A percentile compares a stretch with the other conserved stretches of the same genome.
phyloP scores from a whole-genome alignment of 2,329 filamentous ascomycete species.

The Alternaria panax region DNA sequence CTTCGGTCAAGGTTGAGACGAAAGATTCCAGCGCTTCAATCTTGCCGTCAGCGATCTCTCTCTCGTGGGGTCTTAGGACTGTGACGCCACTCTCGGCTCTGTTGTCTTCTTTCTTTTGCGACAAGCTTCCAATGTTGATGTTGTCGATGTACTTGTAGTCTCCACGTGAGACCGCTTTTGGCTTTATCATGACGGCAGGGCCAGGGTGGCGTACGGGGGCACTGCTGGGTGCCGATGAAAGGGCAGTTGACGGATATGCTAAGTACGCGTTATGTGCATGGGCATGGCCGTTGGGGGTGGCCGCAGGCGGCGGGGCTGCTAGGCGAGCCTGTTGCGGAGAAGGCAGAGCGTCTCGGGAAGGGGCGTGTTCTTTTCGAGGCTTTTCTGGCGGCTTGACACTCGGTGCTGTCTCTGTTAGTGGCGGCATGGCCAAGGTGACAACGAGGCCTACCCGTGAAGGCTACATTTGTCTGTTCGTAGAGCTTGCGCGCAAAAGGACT shows the following conservation, averaged over 20 bases:
- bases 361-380: constrained; percentile 15
- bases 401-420: constrained; percentile 30
- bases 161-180: constrained; percentile 50
- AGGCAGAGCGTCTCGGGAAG: constrained; percentile 18
- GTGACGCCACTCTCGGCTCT: constrained; percentile 65
- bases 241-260: constrained; percentile 23
- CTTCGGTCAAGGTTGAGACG: constrained; percentile 75
- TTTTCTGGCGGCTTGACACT: constrained; percentile 18
- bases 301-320: constrained; percentile 18
- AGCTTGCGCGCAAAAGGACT: constrained; percentile 64
- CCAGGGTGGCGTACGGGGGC: constrained; percentile 36
- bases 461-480: constrained; percentile 52
- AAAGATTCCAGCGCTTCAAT: constrained; percentile 74
- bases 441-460: constrained; percentile 42
- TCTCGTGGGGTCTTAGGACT: constrained; percentile 75
- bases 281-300: constrained; percentile 19
- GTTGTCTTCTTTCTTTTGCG: constrained; percentile 62
- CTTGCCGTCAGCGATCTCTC: constrained; percentile 78
- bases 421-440: not conserved
- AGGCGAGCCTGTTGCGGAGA: constrained; percentile 18
- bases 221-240: constrained; percentile 22
- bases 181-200: constrained; percentile 59
- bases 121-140: constrained; percentile 34
- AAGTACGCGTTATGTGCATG: constrained; percentile 24
- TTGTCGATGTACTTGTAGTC: constrained; percentile 53